phyloP scores from a whole-genome alignment of 257 asterid genomes.

The Voacanga thouarsii region DNA sequence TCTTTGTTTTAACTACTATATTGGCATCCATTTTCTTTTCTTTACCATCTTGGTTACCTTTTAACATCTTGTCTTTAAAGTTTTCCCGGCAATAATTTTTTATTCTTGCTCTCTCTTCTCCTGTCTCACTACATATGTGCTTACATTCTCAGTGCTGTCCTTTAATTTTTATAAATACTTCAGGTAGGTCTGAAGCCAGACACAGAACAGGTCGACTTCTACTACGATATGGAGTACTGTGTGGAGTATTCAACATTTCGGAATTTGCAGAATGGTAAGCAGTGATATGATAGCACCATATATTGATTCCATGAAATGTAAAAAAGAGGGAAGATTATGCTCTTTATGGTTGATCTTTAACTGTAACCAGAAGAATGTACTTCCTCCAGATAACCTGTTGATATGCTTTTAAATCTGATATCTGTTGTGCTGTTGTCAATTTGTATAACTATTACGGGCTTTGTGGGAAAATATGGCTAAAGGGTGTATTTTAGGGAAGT shows the following conservation, averaged over 20 bases:
- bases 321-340: not conserved
- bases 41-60: not conserved
- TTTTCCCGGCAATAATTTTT: not conserved
- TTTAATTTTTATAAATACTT: constrained; percentile 16
- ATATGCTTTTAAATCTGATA: not conserved
- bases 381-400: not conserved
- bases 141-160: constrained; percentile 12
- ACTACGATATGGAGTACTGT: constrained; percentile 86
- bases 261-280: constrained; percentile 49
- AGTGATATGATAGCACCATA: not conserved
- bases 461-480: too few species aligned
- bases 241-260: constrained; percentile 82
- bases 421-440: not conserved
- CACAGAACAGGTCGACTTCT: constrained; percentile 46
- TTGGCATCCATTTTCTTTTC: not conserved
- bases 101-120: not conserved
- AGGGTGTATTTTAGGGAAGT: too few species aligned
- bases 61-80: not conserved
- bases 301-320: not conserved
- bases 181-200: constrained; percentile 43
- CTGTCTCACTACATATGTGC: constrained; percentile 1
- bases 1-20: not conserved
- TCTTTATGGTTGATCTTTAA: not conserved
- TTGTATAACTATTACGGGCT: too few species aligned
- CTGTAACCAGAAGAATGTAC: not conserved